A percentile compares a stretch with the other conserved stretches of the same genome.
Conservation (phyloP, 192 early-diverging fungal species). For the Coemansia sp. region DNA sequence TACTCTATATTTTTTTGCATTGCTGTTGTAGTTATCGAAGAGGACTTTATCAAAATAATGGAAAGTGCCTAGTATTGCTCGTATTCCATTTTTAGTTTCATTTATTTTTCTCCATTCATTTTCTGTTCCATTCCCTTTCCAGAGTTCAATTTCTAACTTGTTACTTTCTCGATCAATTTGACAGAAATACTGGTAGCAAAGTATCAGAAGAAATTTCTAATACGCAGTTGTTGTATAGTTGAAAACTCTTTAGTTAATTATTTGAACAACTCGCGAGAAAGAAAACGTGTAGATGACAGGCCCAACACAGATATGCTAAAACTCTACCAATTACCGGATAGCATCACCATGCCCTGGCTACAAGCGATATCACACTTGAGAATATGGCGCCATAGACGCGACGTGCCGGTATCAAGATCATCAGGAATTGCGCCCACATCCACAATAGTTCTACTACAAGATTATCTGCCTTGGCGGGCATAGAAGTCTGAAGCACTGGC, state of each 20-base stretch:
- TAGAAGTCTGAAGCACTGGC: conserved; percentile 25
- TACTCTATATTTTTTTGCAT: background rate
- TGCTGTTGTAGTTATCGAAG: conserved; percentile 65
- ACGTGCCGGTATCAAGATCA: conserved; percentile 33
- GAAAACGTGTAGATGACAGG: too few relatives aligned
- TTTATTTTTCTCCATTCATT: background rate
- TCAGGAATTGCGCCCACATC: conserved; percentile 49
- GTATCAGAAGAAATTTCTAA: too few relatives aligned
- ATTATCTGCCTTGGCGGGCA: conserved; percentile 17
- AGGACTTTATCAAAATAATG: conserved; percentile 84
- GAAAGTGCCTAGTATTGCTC: conserved; percentile 53
- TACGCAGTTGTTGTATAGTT: too few relatives aligned
- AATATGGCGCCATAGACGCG: conserved; percentile 19
- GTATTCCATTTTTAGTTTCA: background rate
- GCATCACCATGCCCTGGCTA: background rate
- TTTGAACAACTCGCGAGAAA: too few relatives aligned
- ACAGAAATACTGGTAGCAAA: too few relatives aligned
- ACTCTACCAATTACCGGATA: background rate
- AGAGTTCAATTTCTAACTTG: background rate
- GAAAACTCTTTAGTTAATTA: too few relatives aligned
- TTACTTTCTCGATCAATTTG: too few relatives aligned
- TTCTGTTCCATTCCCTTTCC: background rate
- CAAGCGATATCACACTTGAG: conserved; percentile 1
- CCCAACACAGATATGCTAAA: too few relatives aligned
- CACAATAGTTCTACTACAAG: conserved; percentile 26